These are phyloP conservation scores for Fistulifera solaris DNA, from an alignment of 108 stramenopile genomes.

Conservation along the genomic window DNA sequence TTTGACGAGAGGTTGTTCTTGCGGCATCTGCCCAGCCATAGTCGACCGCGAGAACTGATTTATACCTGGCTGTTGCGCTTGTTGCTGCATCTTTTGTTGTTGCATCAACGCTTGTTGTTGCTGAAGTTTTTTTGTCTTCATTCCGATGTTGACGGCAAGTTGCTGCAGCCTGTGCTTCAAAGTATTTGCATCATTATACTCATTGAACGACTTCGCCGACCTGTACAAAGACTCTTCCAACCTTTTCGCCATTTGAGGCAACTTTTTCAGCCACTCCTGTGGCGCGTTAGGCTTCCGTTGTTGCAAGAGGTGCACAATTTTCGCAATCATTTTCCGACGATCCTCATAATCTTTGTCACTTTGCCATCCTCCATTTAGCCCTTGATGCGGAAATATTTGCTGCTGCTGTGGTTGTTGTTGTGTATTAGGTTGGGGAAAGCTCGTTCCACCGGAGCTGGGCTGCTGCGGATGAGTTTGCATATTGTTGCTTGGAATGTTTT, in stretches of 20 bases:
- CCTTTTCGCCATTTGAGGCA: constrained; percentile 94
- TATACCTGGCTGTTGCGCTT: constrained; percentile 8
- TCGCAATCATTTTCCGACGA: constrained; percentile 89
- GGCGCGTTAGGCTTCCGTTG: constrained; percentile 91
- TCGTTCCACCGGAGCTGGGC: constrained; percentile 17
- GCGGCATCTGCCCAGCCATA: constrained; percentile 13
- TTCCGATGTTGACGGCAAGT: constrained; percentile 87
- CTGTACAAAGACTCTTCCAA: constrained; percentile 91
- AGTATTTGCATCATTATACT: constrained; percentile 86
- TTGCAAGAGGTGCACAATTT: constrained; percentile 89
- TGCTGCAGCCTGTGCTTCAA: constrained; percentile 90
- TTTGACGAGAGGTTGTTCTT: constrained; percentile 26
- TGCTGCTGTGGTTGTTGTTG: constrained; percentile 27
- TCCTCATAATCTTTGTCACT: constrained; percentile 81
- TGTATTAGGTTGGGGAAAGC: constrained; percentile 22
- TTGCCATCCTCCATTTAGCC: constrained; percentile 87
- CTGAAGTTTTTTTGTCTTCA: constrained; percentile 70
- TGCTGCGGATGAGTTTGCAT: constrained; percentile 8
- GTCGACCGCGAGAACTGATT: not conserved
- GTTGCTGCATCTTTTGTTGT: constrained; percentile 27
- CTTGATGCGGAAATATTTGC: constrained; percentile 39
- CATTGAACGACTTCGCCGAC: constrained; percentile 79
- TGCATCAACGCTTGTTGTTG: constrained; percentile 34
- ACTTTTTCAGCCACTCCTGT: constrained; percentile 90
- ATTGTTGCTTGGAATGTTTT: constrained; percentile 12